Conservation (phyloP, 1,284 basidiomycete species). For the Cystobasidiaceae sp. region DNA sequence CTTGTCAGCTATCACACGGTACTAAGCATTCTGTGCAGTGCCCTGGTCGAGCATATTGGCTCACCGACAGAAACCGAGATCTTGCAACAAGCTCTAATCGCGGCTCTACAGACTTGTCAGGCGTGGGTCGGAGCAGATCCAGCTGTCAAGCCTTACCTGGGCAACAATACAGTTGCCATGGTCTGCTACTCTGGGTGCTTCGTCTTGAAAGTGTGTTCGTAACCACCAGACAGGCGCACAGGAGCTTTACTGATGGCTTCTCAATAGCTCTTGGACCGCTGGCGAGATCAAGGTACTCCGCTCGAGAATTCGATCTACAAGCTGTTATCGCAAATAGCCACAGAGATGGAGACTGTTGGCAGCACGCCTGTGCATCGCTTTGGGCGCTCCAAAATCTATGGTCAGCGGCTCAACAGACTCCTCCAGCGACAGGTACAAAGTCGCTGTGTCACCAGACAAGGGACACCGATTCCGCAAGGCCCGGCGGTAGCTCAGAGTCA, state of each 20-base stretch:
- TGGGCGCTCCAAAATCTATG: neutral
- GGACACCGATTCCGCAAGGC: neutral
- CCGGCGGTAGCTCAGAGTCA: no score
- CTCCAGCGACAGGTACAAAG: constrained; percentile 14
- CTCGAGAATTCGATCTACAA: constrained; percentile 11
- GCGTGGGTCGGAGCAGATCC: constrained; percentile 4
- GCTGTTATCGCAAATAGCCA: constrained; percentile 6
- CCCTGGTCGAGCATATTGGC: constrained; percentile 11
- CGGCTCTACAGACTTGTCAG: constrained; percentile 22
- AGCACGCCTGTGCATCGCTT: constrained; percentile 11
- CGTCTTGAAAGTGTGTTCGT: constrained; percentile 1
- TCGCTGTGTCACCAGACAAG: neutral
- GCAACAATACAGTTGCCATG: constrained; percentile 21
- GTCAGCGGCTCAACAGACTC: constrained; percentile 1
- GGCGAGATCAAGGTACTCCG: constrained; percentile 12
- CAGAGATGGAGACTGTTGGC: neutral
- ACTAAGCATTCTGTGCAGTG: constrained; percentile 4
- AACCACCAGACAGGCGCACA: no score
- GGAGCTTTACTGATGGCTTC: neutral
- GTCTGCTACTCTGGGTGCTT: constrained; percentile 13
- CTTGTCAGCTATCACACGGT: constrained; percentile 10
- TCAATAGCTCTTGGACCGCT: constrained; percentile 1
- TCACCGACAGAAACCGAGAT: constrained; percentile 1
- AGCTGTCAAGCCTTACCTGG: constrained; percentile 1
- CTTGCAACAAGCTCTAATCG: constrained; percentile 11